Percentiles rank a stretch among this genome's conserved stretches.
phyloP scores from a whole-genome alignment of 23 red algal species.

The Agarophyton chilense region DNA sequence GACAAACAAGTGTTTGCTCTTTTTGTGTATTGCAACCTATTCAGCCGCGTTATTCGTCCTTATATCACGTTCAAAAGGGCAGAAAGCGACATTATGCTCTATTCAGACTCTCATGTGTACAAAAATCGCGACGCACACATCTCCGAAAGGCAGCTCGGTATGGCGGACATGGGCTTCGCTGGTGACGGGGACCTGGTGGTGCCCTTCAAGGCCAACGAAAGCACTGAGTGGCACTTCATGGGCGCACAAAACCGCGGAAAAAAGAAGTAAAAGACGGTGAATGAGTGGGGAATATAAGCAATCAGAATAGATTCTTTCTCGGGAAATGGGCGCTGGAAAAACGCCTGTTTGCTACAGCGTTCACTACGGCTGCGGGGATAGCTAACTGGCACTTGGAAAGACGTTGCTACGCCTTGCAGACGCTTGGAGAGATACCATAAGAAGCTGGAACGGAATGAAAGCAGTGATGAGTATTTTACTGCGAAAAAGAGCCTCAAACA shows the following conservation, averaged over 20 bases:
- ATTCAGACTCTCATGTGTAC: neutral
- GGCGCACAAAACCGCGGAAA: neutral
- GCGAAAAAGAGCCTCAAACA: neutral
- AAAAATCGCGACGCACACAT: no score
- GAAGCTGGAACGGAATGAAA: neutral
- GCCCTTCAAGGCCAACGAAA: no score
- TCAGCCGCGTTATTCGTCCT: no score
- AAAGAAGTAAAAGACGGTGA: slow-evolving; percentile 13
- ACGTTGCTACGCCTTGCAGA: neutral
- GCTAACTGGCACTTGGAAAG: slow-evolving; percentile 24
- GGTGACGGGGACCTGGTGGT: no score
- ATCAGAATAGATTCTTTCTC: slow-evolving; percentile 11
- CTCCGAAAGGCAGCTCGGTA: no score
- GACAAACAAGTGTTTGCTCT: no score
- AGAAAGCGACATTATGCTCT: slow-evolving; percentile 4
- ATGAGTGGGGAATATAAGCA: slow-evolving; percentile 34
- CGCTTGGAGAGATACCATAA: neutral
- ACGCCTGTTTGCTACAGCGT: slow-evolving; percentile 12
- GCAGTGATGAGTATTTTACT: neutral
- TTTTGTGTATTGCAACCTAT: no score
- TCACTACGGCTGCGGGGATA: neutral
- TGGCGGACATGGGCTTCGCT: no score
- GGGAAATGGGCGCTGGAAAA: slow-evolving; percentile 25
- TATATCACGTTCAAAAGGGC: neutral
- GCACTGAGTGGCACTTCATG: neutral